Evolutionary conservation across 495 filamentous ascomycete species (phyloP).

Genomic region (Aspergillus diversus): DNA sequence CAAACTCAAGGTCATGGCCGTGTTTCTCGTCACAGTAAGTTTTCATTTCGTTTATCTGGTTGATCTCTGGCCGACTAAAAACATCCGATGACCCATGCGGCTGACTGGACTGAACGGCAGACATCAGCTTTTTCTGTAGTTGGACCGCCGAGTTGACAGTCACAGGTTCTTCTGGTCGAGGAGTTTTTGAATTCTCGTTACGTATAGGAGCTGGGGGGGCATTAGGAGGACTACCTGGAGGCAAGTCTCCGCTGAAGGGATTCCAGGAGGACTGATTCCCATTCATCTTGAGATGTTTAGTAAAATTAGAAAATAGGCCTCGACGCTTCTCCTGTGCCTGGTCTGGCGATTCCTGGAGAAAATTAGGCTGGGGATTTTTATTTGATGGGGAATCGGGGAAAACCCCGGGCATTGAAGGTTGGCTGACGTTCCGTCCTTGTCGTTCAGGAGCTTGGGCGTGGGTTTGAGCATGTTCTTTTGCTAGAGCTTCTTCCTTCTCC

Average conservation of each 20-base stretch:
- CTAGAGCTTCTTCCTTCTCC: constrained; percentile 62
- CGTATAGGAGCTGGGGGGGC: constrained; percentile 51
- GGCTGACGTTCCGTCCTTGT: constrained; percentile 17
- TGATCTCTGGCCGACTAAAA: constrained; percentile 71
- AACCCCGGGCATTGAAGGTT: constrained; percentile 64
- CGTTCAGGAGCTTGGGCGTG: constrained; percentile 38
- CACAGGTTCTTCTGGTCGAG: constrained; percentile 41
- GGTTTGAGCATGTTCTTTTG: constrained; percentile 38
- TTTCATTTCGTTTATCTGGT: constrained; percentile 77
- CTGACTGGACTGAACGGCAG: constrained; percentile 80
- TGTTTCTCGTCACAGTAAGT: constrained; percentile 87
- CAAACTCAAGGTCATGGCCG: constrained; percentile 76
- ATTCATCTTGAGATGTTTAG: constrained; percentile 68
- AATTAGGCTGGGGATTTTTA: constrained; percentile 31
- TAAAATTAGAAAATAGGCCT: constrained; percentile 67
- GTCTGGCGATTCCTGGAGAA: constrained; percentile 26
- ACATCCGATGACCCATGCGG: constrained; percentile 73
- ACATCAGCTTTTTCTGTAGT: constrained; percentile 65
- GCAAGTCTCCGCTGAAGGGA: constrained; percentile 30
- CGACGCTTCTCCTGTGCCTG: constrained; percentile 43
- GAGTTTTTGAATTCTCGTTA: constrained; percentile 41
- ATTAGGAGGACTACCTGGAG: constrained; percentile 38
- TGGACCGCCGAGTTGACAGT: constrained; percentile 53
- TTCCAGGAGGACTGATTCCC: constrained; percentile 33
- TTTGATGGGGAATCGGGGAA: constrained; percentile 67